phyloP scores from a whole-genome alignment of 768 basidiomycete species.

The Harrya chromipes region DNA sequence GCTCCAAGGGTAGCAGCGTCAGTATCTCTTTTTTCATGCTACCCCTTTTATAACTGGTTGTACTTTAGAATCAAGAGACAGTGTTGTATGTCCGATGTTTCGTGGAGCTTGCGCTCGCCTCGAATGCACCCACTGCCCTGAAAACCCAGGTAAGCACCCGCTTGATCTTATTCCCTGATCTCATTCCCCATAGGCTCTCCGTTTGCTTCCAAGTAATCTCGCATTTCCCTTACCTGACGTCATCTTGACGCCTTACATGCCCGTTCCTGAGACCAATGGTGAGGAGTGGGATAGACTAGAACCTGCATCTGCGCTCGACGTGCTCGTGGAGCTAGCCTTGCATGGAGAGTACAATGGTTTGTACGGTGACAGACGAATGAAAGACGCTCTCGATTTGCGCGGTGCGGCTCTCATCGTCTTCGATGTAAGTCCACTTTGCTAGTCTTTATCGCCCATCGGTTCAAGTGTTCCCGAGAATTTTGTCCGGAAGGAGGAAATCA shows the following conservation, averaged over 20 bases:
- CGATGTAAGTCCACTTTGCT: constrained; percentile 53
- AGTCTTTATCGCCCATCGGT: not conserved
- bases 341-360: constrained; percentile 86
- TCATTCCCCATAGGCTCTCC: constrained; percentile 48
- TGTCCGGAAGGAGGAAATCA: constrained; percentile 68
- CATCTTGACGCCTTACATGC: constrained; percentile 67
- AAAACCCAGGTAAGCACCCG: constrained; percentile 71
- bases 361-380: constrained; percentile 53
- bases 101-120: constrained; percentile 83
- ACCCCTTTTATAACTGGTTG: constrained; percentile 1
- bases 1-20: constrained; percentile 64
- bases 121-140: constrained; percentile 85
- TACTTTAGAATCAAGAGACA: constrained; percentile 51
- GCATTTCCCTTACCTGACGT: constrained; percentile 66
- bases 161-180: constrained; percentile 14
- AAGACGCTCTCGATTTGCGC: constrained; percentile 71
- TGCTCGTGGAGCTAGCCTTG: constrained; percentile 74
- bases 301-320: constrained; percentile 75
- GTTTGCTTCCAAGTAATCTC: constrained; percentile 50
- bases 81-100: constrained; percentile 70
- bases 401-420: constrained; percentile 78
- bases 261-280: constrained; percentile 78
- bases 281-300: constrained; percentile 93
- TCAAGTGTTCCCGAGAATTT: constrained; percentile 53
- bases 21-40: constrained; percentile 25